These are phyloP conservation scores for Trametes pubescens DNA, from an alignment of 1,284 basidiomycete species.

Conservation along the genomic window DNA sequence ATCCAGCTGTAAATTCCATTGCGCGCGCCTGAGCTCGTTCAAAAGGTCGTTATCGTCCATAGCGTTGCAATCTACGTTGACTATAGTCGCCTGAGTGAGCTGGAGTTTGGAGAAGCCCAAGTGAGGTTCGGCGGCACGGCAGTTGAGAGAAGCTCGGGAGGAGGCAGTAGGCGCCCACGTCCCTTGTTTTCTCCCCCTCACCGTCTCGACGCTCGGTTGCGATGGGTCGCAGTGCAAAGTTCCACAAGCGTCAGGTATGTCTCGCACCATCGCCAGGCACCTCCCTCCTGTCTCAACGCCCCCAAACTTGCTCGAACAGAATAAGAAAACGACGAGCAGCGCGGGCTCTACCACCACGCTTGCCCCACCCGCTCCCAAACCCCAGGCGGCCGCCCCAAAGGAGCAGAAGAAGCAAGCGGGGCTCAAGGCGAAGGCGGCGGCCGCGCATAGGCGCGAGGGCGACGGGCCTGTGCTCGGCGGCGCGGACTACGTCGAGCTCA, in stretches of 20 bases:
- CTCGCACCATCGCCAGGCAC: neutral
- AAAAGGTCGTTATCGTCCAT: too few relatives aligned
- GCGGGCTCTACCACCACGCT: constrained; percentile 26
- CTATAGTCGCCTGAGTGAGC: too few relatives aligned
- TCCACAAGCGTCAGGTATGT: constrained; percentile 37
- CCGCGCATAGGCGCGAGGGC: constrained; percentile 36
- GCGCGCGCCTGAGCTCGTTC: neutral
- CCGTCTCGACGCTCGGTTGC: neutral
- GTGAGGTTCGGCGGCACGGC: too few relatives aligned
- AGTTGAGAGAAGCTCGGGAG: too few relatives aligned
- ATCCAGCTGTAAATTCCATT: neutral
- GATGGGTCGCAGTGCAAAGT: constrained; percentile 43
- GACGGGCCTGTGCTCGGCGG: constrained; percentile 67
- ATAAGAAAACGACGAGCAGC: constrained; percentile 36
- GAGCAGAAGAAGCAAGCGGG: constrained; percentile 55
- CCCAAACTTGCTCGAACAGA: constrained; percentile 12
- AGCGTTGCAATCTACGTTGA: too few relatives aligned
- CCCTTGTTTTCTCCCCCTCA: constrained; percentile 5
- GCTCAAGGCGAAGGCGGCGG: constrained; percentile 49
- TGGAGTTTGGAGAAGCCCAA: too few relatives aligned
- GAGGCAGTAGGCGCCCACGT: constrained; percentile 5
- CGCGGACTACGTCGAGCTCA: constrained; percentile 76
- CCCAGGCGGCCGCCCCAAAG: constrained; percentile 28
- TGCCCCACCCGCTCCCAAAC: constrained; percentile 13
- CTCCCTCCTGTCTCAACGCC: neutral